Conservation (phyloP, 164 flowering plant species). For the Vitis riparia region DNA sequence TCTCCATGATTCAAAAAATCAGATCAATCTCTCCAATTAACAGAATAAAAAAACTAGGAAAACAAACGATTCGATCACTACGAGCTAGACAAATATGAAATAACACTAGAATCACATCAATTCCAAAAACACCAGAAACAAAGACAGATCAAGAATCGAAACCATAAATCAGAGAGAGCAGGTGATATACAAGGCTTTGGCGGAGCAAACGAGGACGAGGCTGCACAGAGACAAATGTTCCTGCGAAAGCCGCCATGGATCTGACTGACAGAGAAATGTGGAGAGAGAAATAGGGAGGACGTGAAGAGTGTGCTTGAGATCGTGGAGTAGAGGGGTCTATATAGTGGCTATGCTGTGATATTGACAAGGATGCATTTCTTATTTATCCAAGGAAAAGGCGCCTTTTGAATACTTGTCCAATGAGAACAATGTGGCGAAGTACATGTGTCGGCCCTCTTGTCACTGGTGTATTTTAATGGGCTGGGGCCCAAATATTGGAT, state of each 20-base stretch:
- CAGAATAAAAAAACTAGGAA: background rate
- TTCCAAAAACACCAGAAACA: background rate
- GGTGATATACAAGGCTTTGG: slow-evolving; percentile 16
- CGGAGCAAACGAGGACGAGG: slow-evolving; percentile 10
- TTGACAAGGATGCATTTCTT: too few species aligned
- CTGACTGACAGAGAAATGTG: background rate
- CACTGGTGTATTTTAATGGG: too few species aligned
- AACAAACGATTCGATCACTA: background rate
- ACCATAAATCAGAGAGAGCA: background rate
- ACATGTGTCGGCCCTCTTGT: too few species aligned
- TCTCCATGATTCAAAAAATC: too few species aligned
- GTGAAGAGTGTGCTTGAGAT: background rate
- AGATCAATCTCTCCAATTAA: too few species aligned
- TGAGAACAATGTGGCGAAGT: too few species aligned
- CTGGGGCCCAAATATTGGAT: too few species aligned
- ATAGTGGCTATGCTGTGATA: background rate
- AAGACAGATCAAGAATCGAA: background rate
- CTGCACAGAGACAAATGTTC: slow-evolving; percentile 26
- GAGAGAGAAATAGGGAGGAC: slow-evolving; percentile 16
- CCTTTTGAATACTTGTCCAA: too few species aligned
- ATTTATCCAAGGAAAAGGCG: too few species aligned
- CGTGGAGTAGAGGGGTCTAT: background rate
- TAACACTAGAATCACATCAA: background rate
- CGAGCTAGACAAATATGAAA: background rate
- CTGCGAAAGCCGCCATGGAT: slow-evolving; percentile 36